phyloP scores from a whole-genome alignment of 805 yeast species.

The Ogataea corticis region DNA sequence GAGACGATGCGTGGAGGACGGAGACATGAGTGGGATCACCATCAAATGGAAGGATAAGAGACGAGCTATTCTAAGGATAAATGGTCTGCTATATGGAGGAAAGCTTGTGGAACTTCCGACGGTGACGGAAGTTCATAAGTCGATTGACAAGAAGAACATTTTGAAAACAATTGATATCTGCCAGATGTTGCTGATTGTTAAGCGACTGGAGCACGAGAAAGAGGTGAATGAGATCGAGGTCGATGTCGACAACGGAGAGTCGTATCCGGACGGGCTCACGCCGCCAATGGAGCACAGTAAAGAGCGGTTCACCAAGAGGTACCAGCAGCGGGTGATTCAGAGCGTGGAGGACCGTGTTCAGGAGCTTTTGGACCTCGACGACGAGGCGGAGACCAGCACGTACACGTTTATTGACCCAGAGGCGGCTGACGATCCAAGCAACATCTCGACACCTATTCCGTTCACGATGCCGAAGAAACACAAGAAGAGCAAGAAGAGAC shows the following conservation, averaged over 20 bases:
- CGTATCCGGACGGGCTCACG: constrained; percentile 75
- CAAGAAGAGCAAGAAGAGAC: constrained; percentile 25
- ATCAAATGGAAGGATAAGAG: constrained; percentile 83
- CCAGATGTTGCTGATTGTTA: constrained; percentile 80
- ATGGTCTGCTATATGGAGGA: constrained; percentile 73
- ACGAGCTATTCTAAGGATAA: constrained; percentile 75
- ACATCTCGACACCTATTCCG: constrained; percentile 31
- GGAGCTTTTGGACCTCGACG: constrained; percentile 71
- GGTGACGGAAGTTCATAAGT: constrained; percentile 80
- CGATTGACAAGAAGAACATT: constrained; percentile 85
- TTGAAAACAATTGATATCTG: constrained; percentile 83
- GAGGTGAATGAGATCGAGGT: constrained; percentile 47
- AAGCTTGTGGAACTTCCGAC: constrained; percentile 89
- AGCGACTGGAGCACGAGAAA: constrained; percentile 43
- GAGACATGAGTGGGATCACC: constrained; percentile 69
- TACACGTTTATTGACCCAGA: constrained; percentile 72
- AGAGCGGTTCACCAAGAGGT: constrained; percentile 68
- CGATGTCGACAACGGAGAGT: constrained; percentile 43
- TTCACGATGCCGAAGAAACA: constrained; percentile 10
- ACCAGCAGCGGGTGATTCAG: constrained; percentile 70
- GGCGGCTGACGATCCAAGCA: constrained; percentile 37
- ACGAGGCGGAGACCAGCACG: constrained; percentile 76
- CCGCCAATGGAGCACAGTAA: constrained; percentile 77
- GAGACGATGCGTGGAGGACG: constrained; percentile 70
- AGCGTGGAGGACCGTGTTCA: constrained; percentile 78